phyloP scores from a whole-genome alignment of 1,284 basidiomycete genomes.

The Marasmius tenuissimus region DNA sequence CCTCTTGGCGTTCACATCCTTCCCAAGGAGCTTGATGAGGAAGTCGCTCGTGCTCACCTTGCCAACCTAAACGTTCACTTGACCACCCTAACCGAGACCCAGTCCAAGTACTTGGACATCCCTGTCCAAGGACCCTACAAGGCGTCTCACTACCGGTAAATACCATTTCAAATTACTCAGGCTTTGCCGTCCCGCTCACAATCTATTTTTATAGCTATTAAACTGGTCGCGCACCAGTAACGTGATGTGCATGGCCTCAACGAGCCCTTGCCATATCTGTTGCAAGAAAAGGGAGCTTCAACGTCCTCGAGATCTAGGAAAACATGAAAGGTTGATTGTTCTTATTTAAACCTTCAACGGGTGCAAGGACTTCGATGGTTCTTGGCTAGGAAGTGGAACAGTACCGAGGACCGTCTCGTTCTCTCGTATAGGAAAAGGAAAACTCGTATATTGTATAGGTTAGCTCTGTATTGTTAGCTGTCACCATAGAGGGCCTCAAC shows the following conservation, averaged over 20 bases:
- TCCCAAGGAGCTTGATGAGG: slow-evolving; percentile 98
- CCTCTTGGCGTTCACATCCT: slow-evolving; percentile 94
- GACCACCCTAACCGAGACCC: slow-evolving; percentile 76
- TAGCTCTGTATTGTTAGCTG: slow-evolving; percentile 10
- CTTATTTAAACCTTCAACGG: slow-evolving; percentile 15
- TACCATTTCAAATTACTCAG: slow-evolving; percentile 11
- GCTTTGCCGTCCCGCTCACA: background rate
- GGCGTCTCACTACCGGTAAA: slow-evolving; percentile 78
- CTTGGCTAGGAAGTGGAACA: slow-evolving; percentile 10
- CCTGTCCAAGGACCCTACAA: slow-evolving; percentile 93
- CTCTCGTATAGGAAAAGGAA: slow-evolving; percentile 2
- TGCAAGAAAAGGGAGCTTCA: slow-evolving; percentile 57
- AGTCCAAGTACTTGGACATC: slow-evolving; percentile 93
- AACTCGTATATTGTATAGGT: background rate
- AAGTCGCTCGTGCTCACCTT: slow-evolving; percentile 96
- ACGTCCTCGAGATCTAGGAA: slow-evolving; percentile 40
- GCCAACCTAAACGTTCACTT: slow-evolving; percentile 92
- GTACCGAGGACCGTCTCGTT: slow-evolving; percentile 18
- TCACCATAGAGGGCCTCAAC: slow-evolving; percentile 42
- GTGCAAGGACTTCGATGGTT: slow-evolving; percentile 12
- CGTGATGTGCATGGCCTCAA: slow-evolving; percentile 67
- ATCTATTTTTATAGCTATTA: slow-evolving; percentile 45
- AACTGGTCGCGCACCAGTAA: slow-evolving; percentile 24
- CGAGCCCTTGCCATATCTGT: slow-evolving; percentile 61
- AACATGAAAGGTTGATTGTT: slow-evolving; percentile 17